Evolutionary conservation across 2,329 filamentous ascomycete genomes (phyloP), one percentile per base, ranked within the genome.

Genomic region (Calonectria hongkongensis): DNA sequence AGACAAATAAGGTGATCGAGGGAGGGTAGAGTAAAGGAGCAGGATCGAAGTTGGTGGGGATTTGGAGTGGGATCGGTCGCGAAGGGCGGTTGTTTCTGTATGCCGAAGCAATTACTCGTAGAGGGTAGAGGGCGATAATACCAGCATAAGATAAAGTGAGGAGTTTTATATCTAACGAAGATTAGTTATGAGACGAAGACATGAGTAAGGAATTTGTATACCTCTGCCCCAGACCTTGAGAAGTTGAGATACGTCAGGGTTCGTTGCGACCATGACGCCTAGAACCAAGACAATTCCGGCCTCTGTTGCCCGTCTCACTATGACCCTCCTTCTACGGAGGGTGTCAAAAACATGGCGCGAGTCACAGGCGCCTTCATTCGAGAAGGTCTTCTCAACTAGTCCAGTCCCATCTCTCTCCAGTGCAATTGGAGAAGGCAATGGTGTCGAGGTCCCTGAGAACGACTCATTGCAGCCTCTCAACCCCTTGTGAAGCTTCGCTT

Each of bases 1-100:
- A 92, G 33, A 97, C 93, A 56, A 96, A 88, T 18, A 96, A 85
- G 0, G 96, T 95, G 36, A 98, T 88, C 2, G 92, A 84, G 7
- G 93, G 89, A 21, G 96, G 96, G 81, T 98, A 98, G 70, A 98
- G 84, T n/a, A 98, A 88, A 13, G 96, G 95, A 8, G 96, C 96
- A 3, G 95, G 96, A 80, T 98, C 96, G 83, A 98, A 98, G n/a
- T 90, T 89, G 4, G 91, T 86, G 0, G 95, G 95, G 45, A 98
- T 86, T 36, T 81, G 81, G 43, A 92, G 79, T 1, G 87, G 85
- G 36, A 87, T 76, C 71, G 75, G 78, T 33, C 75, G 83, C n/a
- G 83, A 83, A 3, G 87, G 83, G 5, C 75, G 81, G 21, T 83
- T 82, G 28, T 84, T 83, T 25, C 81, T 81, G 70, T 87, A 86